Percentiles rank a stretch among this genome's conserved stretches.
These are phyloP conservation scores for Diaporthe nobilis DNA, from an alignment of 2,329 filamentous ascomycete genomes.

Conservation along the genomic window DNA sequence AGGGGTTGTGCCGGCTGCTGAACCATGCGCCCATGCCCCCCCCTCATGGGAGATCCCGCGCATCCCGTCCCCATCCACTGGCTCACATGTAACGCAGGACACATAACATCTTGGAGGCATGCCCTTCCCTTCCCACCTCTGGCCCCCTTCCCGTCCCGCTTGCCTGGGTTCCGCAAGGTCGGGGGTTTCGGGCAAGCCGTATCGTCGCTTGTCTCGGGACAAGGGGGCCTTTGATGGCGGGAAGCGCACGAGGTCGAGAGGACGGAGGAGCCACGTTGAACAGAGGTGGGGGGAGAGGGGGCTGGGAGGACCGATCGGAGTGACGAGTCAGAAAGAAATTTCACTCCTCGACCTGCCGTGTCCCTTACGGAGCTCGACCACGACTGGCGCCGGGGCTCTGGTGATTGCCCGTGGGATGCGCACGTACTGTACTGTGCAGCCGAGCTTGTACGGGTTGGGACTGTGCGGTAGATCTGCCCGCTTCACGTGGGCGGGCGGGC, in stretches of 20 bases:
- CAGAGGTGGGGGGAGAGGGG: conserved; percentile 2
- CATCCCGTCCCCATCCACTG: conserved; percentile 14
- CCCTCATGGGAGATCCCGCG: conserved; percentile 33
- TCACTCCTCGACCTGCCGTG: not conserved
- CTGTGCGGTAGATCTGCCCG: conserved; percentile 33
- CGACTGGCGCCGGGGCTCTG: not conserved
- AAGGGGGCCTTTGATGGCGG: not conserved
- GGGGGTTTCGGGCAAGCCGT: conserved; percentile 35
- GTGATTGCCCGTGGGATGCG: conserved; percentile 10
- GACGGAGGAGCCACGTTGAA: conserved; percentile 18
- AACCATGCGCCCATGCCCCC: conserved; percentile 18
- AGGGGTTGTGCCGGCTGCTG: conserved; percentile 27
- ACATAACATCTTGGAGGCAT: not conserved
- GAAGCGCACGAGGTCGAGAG: not conserved
- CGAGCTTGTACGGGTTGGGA: not conserved
- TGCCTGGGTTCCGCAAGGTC: conserved; percentile 28
- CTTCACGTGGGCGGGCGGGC: conserved; percentile 30
- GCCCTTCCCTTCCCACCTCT: not conserved
- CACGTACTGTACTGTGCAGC: conserved; percentile 17
- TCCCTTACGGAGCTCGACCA: not conserved
- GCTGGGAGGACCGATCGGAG: conserved; percentile 4
- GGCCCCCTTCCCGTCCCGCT: conserved; percentile 27
- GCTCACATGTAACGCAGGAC: conserved; percentile 23
- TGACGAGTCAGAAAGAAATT: conserved; percentile 31
- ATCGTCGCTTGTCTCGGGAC: conserved; percentile 31